Conservation (phyloP, 2,329 filamentous ascomycete species). For the Coccinonectria pachysandricola region DNA sequence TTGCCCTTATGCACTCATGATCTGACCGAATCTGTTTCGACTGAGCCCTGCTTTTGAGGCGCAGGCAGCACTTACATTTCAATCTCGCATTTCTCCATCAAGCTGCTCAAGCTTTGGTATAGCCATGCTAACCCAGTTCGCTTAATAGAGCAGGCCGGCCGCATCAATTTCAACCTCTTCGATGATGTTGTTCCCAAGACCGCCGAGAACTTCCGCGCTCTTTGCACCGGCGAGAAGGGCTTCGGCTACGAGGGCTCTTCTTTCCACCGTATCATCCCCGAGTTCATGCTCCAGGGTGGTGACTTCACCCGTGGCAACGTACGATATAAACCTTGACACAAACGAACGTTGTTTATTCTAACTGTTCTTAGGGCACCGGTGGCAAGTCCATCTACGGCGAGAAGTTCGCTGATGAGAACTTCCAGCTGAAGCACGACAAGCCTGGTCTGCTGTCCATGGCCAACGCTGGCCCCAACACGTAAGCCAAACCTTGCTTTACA, state of each 20-base stretch:
- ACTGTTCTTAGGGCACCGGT: slow-evolving; percentile 60
- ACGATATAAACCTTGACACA: slow-evolving; percentile 28
- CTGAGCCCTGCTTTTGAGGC: too few relatives aligned
- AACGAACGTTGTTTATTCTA: slow-evolving; percentile 4
- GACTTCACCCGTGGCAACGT: slow-evolving; percentile 92
- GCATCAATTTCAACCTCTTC: slow-evolving; percentile 85
- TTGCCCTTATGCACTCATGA: too few relatives aligned
- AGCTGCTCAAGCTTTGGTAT: too few relatives aligned
- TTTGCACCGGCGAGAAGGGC: slow-evolving; percentile 72
- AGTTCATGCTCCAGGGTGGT: slow-evolving; percentile 95
- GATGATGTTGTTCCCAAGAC: slow-evolving; percentile 84
- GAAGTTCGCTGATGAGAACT: slow-evolving; percentile 94
- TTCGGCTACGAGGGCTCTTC: slow-evolving; percentile 73
- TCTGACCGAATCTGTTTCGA: too few relatives aligned
- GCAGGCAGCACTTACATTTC: too few relatives aligned
- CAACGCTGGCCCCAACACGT: slow-evolving; percentile 92
- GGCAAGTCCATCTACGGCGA: slow-evolving; percentile 92
- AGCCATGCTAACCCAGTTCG: too few relatives aligned
- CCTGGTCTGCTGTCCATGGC: slow-evolving; percentile 87
- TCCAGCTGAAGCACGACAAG: slow-evolving; percentile 60
- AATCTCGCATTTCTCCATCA: too few relatives aligned
- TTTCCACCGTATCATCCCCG: slow-evolving; percentile 88
- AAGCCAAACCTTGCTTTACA: slow-evolving; percentile 21
- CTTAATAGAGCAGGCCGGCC: slow-evolving; percentile 58
- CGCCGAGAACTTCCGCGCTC: slow-evolving; percentile 70